Evolutionary conservation across 441 rosid species (phyloP).

Genomic region (Erysimum cheiri): DNA sequence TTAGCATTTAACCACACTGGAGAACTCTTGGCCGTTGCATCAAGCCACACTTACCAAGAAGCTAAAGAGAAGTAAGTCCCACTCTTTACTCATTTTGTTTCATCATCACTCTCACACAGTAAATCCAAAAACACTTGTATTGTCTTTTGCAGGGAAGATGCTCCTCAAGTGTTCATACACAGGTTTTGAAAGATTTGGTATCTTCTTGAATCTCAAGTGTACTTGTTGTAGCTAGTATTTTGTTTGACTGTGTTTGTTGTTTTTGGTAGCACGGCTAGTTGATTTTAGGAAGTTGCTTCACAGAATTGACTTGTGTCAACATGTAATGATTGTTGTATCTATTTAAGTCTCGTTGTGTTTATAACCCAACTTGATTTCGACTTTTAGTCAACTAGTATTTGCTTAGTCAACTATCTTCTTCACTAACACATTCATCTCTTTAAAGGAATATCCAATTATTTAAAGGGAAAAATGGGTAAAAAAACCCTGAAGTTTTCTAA

Average conservation of each 20-base stretch:
- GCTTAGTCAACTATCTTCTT: no score
- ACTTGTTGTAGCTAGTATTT: conserved; percentile 11
- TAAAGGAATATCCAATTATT: background rate
- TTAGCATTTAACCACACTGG: conserved; percentile 44
- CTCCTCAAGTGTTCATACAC: conserved; percentile 62
- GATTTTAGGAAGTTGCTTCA: background rate
- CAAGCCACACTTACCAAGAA: conserved; percentile 71
- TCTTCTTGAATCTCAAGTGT: conserved; percentile 32
- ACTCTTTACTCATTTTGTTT: conserved; percentile 28
- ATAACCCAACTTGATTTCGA: background rate
- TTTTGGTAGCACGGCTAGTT: conserved; percentile 3
- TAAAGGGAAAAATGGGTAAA: no score
- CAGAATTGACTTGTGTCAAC: background rate
- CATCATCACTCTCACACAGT: background rate
- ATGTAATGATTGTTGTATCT: conserved; percentile 19
- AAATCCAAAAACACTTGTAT: background rate
- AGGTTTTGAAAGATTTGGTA: conserved; percentile 42
- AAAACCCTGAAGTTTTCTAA: no score
- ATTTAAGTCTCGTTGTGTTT: no score
- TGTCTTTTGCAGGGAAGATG: conserved; percentile 52
- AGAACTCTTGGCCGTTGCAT: conserved; percentile 79
- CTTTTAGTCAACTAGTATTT: conserved; percentile 1
- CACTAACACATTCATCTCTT: background rate
- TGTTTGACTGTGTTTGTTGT: conserved; percentile 9
- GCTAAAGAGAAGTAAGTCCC: conserved; percentile 70